Percentiles rank a stretch among this genome's conserved stretches.
These are phyloP conservation scores for Lumnitzera littorea DNA, from an alignment of 345 rosid genomes.

Conservation along the genomic window DNA sequence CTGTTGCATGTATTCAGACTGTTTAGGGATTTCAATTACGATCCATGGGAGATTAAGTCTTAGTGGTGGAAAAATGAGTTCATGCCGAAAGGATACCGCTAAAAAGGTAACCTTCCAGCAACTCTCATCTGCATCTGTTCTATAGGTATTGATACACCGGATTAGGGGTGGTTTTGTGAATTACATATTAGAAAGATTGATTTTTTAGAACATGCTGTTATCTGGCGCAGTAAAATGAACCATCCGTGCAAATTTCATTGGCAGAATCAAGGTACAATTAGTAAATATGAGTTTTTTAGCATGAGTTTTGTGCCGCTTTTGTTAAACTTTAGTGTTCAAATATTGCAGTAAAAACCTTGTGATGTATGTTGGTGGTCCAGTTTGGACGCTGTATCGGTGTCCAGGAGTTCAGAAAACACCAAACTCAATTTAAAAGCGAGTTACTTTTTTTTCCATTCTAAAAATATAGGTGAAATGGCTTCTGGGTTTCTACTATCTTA, in stretches of 20 bases:
- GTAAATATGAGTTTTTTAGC: no score
- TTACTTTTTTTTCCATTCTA: no score
- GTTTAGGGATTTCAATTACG: slow-evolving; percentile 54
- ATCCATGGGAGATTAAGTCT: slow-evolving; percentile 44
- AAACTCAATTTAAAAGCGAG: no score
- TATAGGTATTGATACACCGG: slow-evolving; percentile 29
- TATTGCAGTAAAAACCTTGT: no score
- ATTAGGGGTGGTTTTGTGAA: not conserved
- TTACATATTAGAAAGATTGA: not conserved
- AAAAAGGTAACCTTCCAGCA: slow-evolving; percentile 46
- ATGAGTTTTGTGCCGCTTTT: no score
- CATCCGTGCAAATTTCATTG: no score
- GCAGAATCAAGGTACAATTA: no score
- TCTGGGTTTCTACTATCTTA: not conserved
- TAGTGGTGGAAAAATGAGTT: slow-evolving; percentile 24
- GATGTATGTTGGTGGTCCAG: no score
- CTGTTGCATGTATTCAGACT: slow-evolving; percentile 26
- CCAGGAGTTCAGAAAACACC: no score
- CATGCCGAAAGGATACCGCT: slow-evolving; percentile 11
- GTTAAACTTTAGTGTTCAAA: no score
- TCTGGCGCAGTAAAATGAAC: no score
- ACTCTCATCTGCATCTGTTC: slow-evolving; percentile 72
- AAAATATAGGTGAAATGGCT: not conserved
- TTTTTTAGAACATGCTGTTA: not conserved
- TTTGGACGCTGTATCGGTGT: no score